Percentiles rank a stretch among this genome's conserved stretches.
phyloP scores from a whole-genome alignment of 2,329 filamentous ascomycete species.

The Setomelanomma holmii region DNA sequence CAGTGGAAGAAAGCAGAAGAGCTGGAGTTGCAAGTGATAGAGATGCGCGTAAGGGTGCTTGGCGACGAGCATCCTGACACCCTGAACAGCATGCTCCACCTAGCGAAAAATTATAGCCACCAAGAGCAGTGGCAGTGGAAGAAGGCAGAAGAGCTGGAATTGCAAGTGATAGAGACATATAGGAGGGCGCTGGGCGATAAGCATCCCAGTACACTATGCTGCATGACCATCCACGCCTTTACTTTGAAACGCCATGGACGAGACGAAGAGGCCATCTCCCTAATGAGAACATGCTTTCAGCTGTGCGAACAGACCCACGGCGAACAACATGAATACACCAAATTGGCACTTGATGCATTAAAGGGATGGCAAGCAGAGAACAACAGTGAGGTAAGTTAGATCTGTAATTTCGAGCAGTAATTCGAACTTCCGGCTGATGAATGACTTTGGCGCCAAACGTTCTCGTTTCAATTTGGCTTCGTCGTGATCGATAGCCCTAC shows the following conservation, averaged over 20 bases:
- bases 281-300: background rate
- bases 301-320: background rate
- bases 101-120: background rate
- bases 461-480: too few species aligned
- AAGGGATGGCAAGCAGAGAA: too few species aligned
- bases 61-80: background rate
- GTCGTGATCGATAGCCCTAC: too few species aligned
- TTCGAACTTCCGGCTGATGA: too few species aligned
- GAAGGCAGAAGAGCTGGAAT: background rate
- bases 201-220: background rate
- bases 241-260: background rate
- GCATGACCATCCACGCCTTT: background rate
- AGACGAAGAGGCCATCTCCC: background rate
- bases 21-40: background rate
- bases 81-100: background rate
- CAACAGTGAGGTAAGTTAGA: too few species aligned
- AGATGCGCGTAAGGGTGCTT: constrained; percentile 1
- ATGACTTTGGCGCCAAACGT: too few species aligned
- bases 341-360: too few species aligned
- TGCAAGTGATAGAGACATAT: background rate
- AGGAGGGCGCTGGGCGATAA: background rate
- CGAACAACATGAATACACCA: background rate
- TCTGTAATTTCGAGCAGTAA: too few species aligned
- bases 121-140: background rate
- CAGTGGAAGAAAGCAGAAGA: constrained; percentile 6